Conservation (phyloP, 2,329 filamentous ascomycete species). For the Lecanosticta acicola region DNA sequence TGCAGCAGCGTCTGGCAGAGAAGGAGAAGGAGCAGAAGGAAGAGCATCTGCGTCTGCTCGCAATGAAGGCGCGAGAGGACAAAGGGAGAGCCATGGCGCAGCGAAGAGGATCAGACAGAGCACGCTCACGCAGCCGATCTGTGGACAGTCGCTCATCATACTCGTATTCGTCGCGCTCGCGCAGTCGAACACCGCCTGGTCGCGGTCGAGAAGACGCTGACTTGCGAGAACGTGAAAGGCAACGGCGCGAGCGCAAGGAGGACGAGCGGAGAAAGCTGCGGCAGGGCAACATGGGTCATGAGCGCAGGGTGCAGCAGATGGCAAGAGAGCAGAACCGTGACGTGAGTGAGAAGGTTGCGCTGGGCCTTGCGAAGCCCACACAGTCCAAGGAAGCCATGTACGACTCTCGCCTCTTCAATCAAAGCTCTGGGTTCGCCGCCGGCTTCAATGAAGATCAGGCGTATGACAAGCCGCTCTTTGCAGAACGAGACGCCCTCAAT, state of each 20-base stretch:
- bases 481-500: conserved; percentile 88
- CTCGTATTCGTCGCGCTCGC: conserved; percentile 35
- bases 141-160: conserved; percentile 33
- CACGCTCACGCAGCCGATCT: conserved; percentile 29
- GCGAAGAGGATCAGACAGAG: conserved; percentile 35
- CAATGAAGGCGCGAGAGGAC: conserved; percentile 87
- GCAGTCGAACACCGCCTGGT: conserved; percentile 20
- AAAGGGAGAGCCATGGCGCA: conserved; percentile 40
- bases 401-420: conserved; percentile 91
- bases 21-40: conserved; percentile 95
- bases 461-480: conserved; percentile 96
- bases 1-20: conserved; percentile 94
- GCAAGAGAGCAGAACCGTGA: conserved; percentile 93
- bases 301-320: conserved; percentile 85
- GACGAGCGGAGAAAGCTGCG: conserved; percentile 86
- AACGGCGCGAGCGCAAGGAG: conserved; percentile 68
- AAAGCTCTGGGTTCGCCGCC: conserved; percentile 76
- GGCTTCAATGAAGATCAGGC: conserved; percentile 97
- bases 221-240: conserved; percentile 64
- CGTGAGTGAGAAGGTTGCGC: conserved; percentile 92
- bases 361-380: conserved; percentile 91
- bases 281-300: conserved; percentile 91
- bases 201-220: conserved; percentile 56
- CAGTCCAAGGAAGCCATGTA: conserved; percentile 93
- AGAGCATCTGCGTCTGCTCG: conserved; percentile 78